phyloP scores from a whole-genome alignment of 192 early-diverging fungal species.

The Mortierella alpina region DNA sequence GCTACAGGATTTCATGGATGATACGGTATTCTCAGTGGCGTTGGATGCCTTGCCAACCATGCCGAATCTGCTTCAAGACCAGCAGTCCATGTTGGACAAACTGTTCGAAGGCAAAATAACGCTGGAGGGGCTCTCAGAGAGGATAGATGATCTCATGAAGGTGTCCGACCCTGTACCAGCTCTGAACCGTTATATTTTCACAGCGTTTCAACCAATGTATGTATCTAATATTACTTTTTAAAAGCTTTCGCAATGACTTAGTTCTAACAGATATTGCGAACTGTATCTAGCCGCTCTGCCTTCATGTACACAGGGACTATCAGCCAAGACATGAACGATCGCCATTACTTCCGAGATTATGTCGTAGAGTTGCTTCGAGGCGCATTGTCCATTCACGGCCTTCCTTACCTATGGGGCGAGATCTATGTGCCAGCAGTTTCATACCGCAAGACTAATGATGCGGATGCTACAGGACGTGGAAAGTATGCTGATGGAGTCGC shows the following conservation, averaged over 20 bases:
- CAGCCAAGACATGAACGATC: slow-evolving; percentile 18
- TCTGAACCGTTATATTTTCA: slow-evolving; percentile 29
- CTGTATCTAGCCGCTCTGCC: slow-evolving; percentile 8
- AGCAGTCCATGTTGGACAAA: slow-evolving; percentile 6
- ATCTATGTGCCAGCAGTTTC: slow-evolving; percentile 29
- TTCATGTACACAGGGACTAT: slow-evolving; percentile 14
- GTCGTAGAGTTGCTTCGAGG: slow-evolving; percentile 34
- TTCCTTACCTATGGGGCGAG: slow-evolving; percentile 25
- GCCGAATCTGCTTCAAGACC: slow-evolving; percentile 13
- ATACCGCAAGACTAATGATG: slow-evolving; percentile 17
- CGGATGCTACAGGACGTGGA: slow-evolving; percentile 15
- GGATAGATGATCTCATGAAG: slow-evolving; percentile 34
- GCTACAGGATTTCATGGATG: slow-evolving; percentile 19
- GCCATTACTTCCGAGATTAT: slow-evolving; percentile 26
- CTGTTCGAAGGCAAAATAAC: slow-evolving; percentile 5
- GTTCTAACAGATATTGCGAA: neutral
- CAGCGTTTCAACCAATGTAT: slow-evolving; percentile 23
- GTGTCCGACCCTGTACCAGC: slow-evolving; percentile 22
- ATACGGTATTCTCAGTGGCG: neutral
- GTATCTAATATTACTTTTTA: neutral
- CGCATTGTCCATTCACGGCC: slow-evolving; percentile 5
- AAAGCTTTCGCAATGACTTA: too few species aligned
- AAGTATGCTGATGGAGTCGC: slow-evolving; percentile 34
- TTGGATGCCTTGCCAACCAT: slow-evolving; percentile 6
- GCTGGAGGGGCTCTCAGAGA: slow-evolving; percentile 15